These are phyloP conservation scores for Trametes cinnabarina DNA, from an alignment of 768 basidiomycete genomes.

Conservation along the genomic window DNA sequence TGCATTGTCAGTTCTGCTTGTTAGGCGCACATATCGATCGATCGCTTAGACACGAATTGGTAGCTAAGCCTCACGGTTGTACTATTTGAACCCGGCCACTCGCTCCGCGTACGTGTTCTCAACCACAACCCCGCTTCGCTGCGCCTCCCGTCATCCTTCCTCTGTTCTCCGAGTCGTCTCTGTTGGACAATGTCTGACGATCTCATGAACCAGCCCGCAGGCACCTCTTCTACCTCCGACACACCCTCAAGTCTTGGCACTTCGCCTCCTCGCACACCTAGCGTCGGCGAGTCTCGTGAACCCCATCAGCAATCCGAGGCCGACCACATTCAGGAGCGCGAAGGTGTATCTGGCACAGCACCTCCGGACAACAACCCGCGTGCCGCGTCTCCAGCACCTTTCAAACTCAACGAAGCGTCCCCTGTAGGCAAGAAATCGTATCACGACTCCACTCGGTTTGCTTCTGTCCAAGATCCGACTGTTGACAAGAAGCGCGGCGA, in stretches of 20 bases:
- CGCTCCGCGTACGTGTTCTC: too few species aligned
- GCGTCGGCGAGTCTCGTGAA: background rate
- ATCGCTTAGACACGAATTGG: background rate
- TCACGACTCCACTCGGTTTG: background rate
- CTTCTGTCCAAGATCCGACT: background rate
- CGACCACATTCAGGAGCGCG: background rate
- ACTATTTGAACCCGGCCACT: too few species aligned
- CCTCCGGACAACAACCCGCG: background rate
- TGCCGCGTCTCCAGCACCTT: background rate
- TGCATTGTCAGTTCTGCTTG: background rate
- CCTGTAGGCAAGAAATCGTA: background rate
- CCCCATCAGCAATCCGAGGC: background rate
- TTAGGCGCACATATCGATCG: background rate
- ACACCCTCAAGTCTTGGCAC: background rate
- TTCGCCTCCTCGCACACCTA: background rate
- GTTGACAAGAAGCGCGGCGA: background rate
- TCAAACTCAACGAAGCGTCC: background rate
- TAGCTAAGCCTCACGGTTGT: too few species aligned
- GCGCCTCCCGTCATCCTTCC: too few species aligned
- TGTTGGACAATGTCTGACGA: background rate
- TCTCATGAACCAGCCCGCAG: background rate
- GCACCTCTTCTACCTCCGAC: background rate
- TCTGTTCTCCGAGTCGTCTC: background rate
- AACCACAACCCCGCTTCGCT: too few species aligned
- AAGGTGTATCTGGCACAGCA: background rate